A percentile compares a stretch with the other conserved stretches of the same genome.
These are phyloP conservation scores for Oryza glaberrima DNA, from an alignment of 176 grass and related monocot genomes.

Conservation along the genomic window DNA sequence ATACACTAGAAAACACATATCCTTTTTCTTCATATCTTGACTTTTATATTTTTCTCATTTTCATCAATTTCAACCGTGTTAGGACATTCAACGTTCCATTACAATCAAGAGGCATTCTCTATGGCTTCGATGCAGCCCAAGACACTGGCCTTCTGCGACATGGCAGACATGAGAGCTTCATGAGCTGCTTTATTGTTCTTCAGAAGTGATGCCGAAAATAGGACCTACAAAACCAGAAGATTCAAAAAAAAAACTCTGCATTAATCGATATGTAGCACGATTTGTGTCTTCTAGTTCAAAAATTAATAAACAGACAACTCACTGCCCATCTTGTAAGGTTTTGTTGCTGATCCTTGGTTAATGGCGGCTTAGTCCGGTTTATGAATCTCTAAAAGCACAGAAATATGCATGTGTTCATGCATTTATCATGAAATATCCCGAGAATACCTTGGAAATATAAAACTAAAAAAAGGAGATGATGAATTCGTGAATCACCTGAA, in stretches of 20 bases:
- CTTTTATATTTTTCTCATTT: constrained; percentile 4
- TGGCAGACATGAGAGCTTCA: constrained; percentile 75
- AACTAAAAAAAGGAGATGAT: background rate
- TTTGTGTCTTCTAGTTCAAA: background rate
- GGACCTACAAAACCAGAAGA: constrained; percentile 47
- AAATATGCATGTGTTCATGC: background rate
- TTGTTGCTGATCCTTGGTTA: constrained; percentile 85
- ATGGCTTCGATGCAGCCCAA: constrained; percentile 88
- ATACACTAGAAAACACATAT: background rate
- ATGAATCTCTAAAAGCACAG: constrained; percentile 65
- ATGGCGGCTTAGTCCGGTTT: constrained; percentile 75
- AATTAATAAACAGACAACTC: constrained; percentile 30
- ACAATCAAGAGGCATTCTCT: constrained; percentile 66
- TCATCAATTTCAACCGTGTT: constrained; percentile 8
- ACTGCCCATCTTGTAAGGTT: constrained; percentile 99
- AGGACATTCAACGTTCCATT: background rate
- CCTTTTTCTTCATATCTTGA: background rate
- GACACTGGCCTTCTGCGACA: constrained; percentile 80
- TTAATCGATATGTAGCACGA: background rate
- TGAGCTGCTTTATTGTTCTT: constrained; percentile 83
- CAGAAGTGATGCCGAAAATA: constrained; percentile 79
- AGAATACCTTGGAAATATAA: background rate
- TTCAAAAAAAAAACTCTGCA: background rate
- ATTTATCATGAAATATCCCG: background rate
- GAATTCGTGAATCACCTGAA: constrained; percentile 59